Conservation (phyloP, 1,284 basidiomycete species). For the Anthracocystis panici-leucophaei region DNA sequence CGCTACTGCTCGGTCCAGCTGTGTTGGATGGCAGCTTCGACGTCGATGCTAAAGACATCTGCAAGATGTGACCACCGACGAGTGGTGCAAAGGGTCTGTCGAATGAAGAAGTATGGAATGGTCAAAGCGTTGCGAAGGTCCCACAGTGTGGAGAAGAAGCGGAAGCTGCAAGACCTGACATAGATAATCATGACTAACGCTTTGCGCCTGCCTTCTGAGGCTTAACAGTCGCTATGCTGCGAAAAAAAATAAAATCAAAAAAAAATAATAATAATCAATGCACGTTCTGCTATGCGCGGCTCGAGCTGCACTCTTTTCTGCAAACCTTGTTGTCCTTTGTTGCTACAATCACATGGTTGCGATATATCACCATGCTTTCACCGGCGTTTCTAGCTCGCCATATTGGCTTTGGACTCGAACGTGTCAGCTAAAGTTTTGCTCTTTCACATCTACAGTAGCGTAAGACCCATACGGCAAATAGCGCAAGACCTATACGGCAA, state of each 20-base stretch:
- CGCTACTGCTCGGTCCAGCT: not conserved
- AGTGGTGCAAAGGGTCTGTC: not conserved
- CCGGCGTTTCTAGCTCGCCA: not conserved
- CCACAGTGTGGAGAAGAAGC: not conserved
- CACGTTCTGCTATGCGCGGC: constrained; percentile 5
- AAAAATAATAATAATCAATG: too few relatives aligned
- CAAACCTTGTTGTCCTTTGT: not conserved
- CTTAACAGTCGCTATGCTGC: too few relatives aligned
- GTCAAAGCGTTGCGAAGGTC: constrained; percentile 16
- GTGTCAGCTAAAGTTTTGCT: not conserved
- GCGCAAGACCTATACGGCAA: not conserved
- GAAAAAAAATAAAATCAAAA: not conserved
- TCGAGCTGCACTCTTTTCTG: constrained; percentile 5
- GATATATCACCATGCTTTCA: not conserved
- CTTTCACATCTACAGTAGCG: constrained; percentile 3
- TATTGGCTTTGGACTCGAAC: not conserved
- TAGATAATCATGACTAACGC: constrained; percentile 21
- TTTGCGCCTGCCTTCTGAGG: too few relatives aligned
- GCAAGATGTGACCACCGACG: not conserved
- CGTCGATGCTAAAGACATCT: constrained; percentile 13
- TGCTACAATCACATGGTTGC: not conserved
- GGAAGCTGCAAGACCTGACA: not conserved
- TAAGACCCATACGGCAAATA: not conserved
- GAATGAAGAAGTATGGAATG: not conserved
- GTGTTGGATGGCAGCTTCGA: constrained; percentile 1